Base-by-base conservation (phyloP, 1,284 basidiomycete genomes). In the Sanghuangporus weigelae region DNA sequence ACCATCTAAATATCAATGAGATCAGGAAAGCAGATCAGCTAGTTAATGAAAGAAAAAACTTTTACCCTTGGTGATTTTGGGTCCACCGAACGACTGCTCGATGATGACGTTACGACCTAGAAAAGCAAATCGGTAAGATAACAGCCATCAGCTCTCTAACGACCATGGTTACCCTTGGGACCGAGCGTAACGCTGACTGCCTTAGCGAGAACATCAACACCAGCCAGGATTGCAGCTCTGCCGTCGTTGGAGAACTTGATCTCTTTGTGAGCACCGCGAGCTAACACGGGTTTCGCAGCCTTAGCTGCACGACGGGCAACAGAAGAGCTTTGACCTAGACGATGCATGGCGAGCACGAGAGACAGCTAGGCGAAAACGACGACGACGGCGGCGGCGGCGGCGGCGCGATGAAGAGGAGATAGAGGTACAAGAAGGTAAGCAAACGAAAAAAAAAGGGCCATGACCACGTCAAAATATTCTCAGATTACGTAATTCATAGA, bases 201-300 rank as follows among this genome's bases (percentile, higher is more conserved):
- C 77, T 98, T 94, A 62, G 96, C 96, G 68, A 99, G 88, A 69
- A 96, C 83, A 78, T 98, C 96, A 68, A 99, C 95, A 78, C 96
- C 96, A 75, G 89, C 90, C 68, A 98, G 85, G 81, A 98, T 97
- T 76, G 89, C 86, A 54, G 95, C 93, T 68, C 96, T 86, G 65
- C 95, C 95, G 68, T 96, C 93, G 78, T 98, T 96, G 73, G 92
- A 93, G 79, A 98, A 98, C 81, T 93, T 91, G 77, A 98, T 93
- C 75, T 97, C 95, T 86, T 97, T 96, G 84, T 94, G 92, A 36
- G 87, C 88, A 68, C 91, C 90, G 69, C 92, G 89, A 57, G 80
- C 78, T 54, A 86, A 77, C 50, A 79, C 72, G 53, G 80, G 76
- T 71, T 80, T 79, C 62, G 78, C 74, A 63, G 80, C 80, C 69